Percentiles rank a stretch among this genome's conserved stretches.
Conservation (phyloP, 371 early-diverging fungal genomes). For the Massospora cicadina region DNA sequence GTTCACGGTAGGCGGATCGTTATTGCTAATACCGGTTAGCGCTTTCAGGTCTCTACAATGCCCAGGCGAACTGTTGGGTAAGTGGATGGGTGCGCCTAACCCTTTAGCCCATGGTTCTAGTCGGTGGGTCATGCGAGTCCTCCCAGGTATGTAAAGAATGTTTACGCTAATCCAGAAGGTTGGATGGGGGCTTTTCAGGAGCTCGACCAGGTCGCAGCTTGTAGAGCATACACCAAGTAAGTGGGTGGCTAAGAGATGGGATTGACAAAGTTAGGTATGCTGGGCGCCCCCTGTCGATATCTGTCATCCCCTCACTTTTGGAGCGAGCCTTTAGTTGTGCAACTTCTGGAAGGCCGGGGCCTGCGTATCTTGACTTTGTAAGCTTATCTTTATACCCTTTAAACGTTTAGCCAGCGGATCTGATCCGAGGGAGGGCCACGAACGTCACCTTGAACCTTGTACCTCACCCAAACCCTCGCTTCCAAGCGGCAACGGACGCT, state of each 20-base stretch:
- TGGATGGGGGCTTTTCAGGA: slow-evolving; percentile 68
- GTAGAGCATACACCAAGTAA: slow-evolving; percentile 41
- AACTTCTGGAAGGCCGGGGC: slow-evolving; percentile 46
- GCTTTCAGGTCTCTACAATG: slow-evolving; percentile 50
- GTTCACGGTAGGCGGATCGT: slow-evolving; percentile 32
- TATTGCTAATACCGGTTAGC: slow-evolving; percentile 13
- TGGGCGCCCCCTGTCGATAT: slow-evolving; percentile 29
- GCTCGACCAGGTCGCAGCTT: slow-evolving; percentile 46
- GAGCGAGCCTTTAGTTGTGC: slow-evolving; percentile 36
- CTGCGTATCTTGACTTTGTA: slow-evolving; percentile 46
- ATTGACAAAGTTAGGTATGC: slow-evolving; percentile 19
- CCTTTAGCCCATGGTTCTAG: slow-evolving; percentile 42
- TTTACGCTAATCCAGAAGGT: slow-evolving; percentile 12
- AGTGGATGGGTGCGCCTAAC: background rate
- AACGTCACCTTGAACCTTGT: slow-evolving; percentile 15
- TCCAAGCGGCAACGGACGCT: slow-evolving; percentile 25
- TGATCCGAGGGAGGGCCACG: slow-evolving; percentile 28
- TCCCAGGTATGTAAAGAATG: slow-evolving; percentile 16
- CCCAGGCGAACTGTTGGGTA: slow-evolving; percentile 28
- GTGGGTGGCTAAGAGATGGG: background rate
- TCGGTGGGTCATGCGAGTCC: slow-evolving; percentile 28
- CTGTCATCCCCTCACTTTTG: slow-evolving; percentile 31
- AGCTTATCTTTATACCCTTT: background rate
- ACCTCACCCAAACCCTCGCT: slow-evolving; percentile 19
- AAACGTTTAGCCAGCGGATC: slow-evolving; percentile 35